Percentiles rank a stretch among this genome's conserved stretches.
Conservation (phyloP, 257 asterid species). For the Solanum dulcamara region DNA sequence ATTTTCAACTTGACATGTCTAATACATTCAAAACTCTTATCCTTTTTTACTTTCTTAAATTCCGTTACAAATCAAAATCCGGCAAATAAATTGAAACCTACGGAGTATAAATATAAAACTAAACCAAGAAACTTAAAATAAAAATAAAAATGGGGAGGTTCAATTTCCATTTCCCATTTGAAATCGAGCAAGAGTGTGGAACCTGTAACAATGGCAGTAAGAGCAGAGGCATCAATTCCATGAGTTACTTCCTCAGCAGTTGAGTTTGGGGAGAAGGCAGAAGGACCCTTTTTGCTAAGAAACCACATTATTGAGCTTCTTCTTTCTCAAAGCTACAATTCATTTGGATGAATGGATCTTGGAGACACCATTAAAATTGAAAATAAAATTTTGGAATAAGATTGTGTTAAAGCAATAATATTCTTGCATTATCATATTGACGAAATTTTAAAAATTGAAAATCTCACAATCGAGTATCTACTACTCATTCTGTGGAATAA, state of each 20-base stretch:
- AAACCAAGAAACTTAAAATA: not conserved
- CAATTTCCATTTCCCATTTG: not conserved
- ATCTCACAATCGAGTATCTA: no score
- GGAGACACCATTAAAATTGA: no score
- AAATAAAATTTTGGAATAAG: no score
- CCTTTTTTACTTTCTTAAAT: no score
- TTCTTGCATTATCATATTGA: no score
- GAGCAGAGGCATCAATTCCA: not conserved
- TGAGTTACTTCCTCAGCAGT: not conserved
- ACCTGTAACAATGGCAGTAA: slow-evolving; percentile 1
- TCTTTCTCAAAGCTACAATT: not conserved
- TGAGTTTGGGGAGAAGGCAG: not conserved
- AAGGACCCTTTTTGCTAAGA: not conserved
- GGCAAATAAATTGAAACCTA: not conserved
- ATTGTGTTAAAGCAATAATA: no score
- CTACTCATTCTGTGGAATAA: no score
- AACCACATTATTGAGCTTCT: not conserved
- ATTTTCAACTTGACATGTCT: not conserved
- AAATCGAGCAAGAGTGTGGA: not conserved
- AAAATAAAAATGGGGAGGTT: not conserved
- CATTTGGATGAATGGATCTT: no score
- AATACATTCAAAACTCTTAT: not conserved
- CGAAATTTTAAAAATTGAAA: no score
- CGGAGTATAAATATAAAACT: not conserved
- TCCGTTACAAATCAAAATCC: no score